Evolutionary conservation across 2,329 filamentous ascomycete genomes (phyloP).

Genomic region (Orbilia oligospora): DNA sequence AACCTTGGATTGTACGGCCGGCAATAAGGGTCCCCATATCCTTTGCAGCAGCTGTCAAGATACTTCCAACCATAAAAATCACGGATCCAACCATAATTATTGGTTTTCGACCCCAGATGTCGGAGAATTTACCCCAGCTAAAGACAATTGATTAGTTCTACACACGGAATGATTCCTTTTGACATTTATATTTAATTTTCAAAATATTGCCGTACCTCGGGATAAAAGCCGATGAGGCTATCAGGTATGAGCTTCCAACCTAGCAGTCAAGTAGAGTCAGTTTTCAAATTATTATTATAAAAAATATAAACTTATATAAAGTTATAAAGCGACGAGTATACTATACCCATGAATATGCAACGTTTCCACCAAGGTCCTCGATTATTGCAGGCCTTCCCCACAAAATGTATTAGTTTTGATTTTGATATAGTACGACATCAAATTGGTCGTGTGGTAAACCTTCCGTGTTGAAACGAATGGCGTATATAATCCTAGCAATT

Average conservation of each 20-base stretch:
- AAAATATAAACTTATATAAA: background rate
- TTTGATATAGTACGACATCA: background rate
- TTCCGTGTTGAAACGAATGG: background rate
- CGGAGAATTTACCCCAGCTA: slow-evolving; percentile 66
- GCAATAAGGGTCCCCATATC: slow-evolving; percentile 72
- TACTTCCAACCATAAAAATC: slow-evolving; percentile 74
- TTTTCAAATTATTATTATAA: background rate
- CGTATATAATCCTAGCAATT: background rate
- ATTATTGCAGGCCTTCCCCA: slow-evolving; percentile 45
- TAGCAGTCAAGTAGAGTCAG: slow-evolving; percentile 2
- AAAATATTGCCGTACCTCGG: slow-evolving; percentile 40
- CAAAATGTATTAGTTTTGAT: background rate
- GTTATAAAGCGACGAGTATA: background rate
- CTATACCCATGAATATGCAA: slow-evolving; percentile 58
- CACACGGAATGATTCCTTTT: background rate
- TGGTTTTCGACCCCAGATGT: slow-evolving; percentile 78
- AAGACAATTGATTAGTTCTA: background rate
- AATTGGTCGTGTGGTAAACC: background rate
- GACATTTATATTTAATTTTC: background rate
- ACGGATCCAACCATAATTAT: slow-evolving; percentile 74
- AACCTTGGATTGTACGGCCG: slow-evolving; percentile 73
- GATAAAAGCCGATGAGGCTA: slow-evolving; percentile 58
- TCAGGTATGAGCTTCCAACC: slow-evolving; percentile 59
- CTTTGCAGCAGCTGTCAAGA: slow-evolving; percentile 71
- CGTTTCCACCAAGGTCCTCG: slow-evolving; percentile 47